Conservation (phyloP, 768 basidiomycete genomes). For the Pleurotus cornucopiae region DNA sequence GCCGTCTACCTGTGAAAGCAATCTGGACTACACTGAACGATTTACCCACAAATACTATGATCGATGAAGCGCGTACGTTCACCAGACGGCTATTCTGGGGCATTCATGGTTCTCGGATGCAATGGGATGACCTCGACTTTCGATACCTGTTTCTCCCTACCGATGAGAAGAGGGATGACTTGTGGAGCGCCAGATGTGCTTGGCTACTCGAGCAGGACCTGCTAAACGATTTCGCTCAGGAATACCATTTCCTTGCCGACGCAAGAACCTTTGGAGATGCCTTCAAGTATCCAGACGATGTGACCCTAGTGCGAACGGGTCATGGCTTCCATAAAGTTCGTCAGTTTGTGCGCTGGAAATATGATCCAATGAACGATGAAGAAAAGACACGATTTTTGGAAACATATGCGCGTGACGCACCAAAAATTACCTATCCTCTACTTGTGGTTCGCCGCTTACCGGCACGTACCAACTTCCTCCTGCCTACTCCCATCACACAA, state of each 20-base stretch:
- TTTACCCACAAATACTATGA: background rate
- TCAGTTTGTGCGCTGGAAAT: constrained; percentile 57
- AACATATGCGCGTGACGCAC: constrained; percentile 22
- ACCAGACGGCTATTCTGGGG: constrained; percentile 63
- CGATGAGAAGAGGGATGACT: constrained; percentile 26
- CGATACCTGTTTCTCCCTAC: constrained; percentile 55
- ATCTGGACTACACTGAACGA: constrained; percentile 15
- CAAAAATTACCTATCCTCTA: constrained; percentile 56
- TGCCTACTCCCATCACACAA: constrained; percentile 15
- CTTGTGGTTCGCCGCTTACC: constrained; percentile 51
- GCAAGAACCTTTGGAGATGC: constrained; percentile 40
- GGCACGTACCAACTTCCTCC: constrained; percentile 56
- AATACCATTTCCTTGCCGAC: constrained; percentile 28
- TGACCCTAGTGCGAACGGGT: constrained; percentile 48
- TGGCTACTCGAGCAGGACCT: constrained; percentile 31
- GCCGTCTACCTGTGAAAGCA: constrained; percentile 21
- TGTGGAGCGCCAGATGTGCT: constrained; percentile 48
- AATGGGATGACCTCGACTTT: constrained; percentile 58
- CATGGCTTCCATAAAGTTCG: constrained; percentile 38
- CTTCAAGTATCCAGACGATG: constrained; percentile 45
- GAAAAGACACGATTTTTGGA: constrained; percentile 37
- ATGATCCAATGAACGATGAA: constrained; percentile 43
- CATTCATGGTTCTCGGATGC: constrained; percentile 56
- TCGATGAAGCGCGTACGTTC: constrained; percentile 41
- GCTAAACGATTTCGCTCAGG: background rate